Conservation (phyloP, 148 eudicot genomes). For the Nepenthes mirabilis region DNA sequence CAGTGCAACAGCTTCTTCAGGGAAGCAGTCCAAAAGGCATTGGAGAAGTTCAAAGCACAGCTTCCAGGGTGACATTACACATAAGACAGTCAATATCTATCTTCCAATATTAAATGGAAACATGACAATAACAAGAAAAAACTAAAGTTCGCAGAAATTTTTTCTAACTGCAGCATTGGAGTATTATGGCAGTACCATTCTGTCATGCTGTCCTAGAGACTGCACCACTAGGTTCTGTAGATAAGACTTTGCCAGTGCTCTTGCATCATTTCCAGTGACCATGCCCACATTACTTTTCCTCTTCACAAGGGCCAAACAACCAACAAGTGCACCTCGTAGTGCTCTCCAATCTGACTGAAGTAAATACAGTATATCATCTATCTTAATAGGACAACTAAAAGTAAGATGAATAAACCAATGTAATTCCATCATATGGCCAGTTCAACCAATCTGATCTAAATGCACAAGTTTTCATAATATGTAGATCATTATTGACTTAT, state of each 20-base stretch:
- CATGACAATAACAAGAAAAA: neutral
- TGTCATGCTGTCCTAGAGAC: constrained; percentile 70
- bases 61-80: constrained; percentile 31
- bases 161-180: neutral
- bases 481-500: too few relatives aligned
- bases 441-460: neutral
- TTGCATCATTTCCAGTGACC: constrained; percentile 44
- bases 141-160: neutral
- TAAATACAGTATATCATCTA: constrained; percentile 23
- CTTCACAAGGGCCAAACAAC: constrained; percentile 72
- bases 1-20: constrained; percentile 36
- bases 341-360: constrained; percentile 98
- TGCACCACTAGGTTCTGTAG: constrained; percentile 64
- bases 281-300: constrained; percentile 58
- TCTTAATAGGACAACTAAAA: constrained; percentile 5
- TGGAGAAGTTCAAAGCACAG: constrained; percentile 80
- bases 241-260: constrained; percentile 43
- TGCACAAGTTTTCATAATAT: neutral
- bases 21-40: constrained; percentile 49
- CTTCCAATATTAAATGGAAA: neutral
- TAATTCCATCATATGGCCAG: neutral
- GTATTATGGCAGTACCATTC: constrained; percentile 45
- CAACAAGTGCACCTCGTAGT: constrained; percentile 85
- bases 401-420: neutral
- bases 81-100: constrained; percentile 3